phyloP scores from a whole-genome alignment of 2,329 filamentous ascomycete genomes.

The Xylariales sp. region DNA sequence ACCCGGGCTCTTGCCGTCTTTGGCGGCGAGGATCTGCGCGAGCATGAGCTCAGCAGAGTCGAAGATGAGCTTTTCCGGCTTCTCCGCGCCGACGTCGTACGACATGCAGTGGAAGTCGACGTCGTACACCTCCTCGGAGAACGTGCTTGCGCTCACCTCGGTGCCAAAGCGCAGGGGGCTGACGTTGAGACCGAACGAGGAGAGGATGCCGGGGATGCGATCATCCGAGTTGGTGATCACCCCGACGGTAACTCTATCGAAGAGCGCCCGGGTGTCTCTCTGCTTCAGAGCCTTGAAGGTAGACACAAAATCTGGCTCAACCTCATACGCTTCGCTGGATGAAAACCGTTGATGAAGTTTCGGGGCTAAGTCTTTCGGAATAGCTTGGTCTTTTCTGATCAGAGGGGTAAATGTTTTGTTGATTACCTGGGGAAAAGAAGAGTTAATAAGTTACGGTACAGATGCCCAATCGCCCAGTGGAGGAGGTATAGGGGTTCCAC shows the following conservation, averaged over 20 bases:
- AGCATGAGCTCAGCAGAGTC: slow-evolving; percentile 44
- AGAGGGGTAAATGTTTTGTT: slow-evolving; percentile 45
- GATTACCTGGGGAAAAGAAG: no score
- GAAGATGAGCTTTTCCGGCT: slow-evolving; percentile 55
- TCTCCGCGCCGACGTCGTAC: slow-evolving; percentile 58
- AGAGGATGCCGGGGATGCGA: slow-evolving; percentile 49
- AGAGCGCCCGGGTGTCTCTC: slow-evolving; percentile 16
- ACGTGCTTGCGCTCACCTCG: not conserved
- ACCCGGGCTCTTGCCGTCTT: slow-evolving; percentile 10
- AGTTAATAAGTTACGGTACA: slow-evolving; percentile 5
- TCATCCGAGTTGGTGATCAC: slow-evolving; percentile 62
- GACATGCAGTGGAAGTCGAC: slow-evolving; percentile 58
- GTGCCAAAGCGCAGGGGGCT: slow-evolving; percentile 28
- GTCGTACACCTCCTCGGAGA: slow-evolving; percentile 15
- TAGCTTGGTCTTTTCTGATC: slow-evolving; percentile 17
- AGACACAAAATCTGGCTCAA: slow-evolving; percentile 40
- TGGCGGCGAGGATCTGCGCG: slow-evolving; percentile 18
- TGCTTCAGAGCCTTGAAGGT: slow-evolving; percentile 37
- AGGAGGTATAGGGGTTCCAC: slow-evolving; percentile 11
- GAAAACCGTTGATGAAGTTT: slow-evolving; percentile 49
- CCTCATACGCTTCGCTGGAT: slow-evolving; percentile 45
- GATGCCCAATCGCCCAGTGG: slow-evolving; percentile 1
- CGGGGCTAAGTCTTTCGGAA: slow-evolving; percentile 41
- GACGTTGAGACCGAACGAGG: slow-evolving; percentile 47
- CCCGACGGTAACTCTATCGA: slow-evolving; percentile 42